phyloP scores from a whole-genome alignment of 768 basidiomycete species.

The Punctularia strigosozonata region DNA sequence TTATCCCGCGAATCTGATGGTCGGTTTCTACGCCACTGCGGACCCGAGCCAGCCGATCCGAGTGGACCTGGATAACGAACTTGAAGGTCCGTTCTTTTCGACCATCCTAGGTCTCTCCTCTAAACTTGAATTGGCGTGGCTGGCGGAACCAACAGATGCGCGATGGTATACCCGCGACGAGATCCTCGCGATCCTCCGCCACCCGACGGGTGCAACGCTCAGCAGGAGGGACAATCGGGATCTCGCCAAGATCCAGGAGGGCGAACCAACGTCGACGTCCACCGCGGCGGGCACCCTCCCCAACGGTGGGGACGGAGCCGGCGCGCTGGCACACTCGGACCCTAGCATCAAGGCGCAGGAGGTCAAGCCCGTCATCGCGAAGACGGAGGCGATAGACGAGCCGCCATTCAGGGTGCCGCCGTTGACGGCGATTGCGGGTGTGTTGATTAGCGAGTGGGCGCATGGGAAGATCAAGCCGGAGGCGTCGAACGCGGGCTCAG shows the following conservation, averaged over 20 bases:
- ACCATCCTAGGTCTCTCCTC: neutral
- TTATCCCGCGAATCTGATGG: slow-evolving; percentile 83
- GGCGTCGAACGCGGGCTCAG: neutral
- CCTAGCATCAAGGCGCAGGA: slow-evolving; percentile 11
- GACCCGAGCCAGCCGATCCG: slow-evolving; percentile 67
- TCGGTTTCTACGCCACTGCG: slow-evolving; percentile 77
- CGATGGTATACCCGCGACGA: slow-evolving; percentile 78
- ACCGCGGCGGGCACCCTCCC: too few species aligned
- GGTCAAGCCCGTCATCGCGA: slow-evolving; percentile 11
- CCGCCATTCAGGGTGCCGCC: slow-evolving; percentile 69
- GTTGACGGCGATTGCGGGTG: slow-evolving; percentile 69
- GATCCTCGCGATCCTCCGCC: slow-evolving; percentile 50
- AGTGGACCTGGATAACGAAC: slow-evolving; percentile 86
- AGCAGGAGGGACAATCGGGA: slow-evolving; percentile 38
- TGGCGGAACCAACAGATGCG: slow-evolving; percentile 48
- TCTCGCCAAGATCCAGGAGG: slow-evolving; percentile 29
- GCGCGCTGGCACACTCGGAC: slow-evolving; percentile 19
- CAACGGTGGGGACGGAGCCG: slow-evolving; percentile 6
- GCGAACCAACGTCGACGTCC: slow-evolving; percentile 13
- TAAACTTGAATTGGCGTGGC: neutral
- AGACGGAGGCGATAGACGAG: slow-evolving; percentile 13
- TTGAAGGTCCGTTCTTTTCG: slow-evolving; percentile 50
- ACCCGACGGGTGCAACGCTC: slow-evolving; percentile 38
- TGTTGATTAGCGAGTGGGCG: slow-evolving; percentile 75
- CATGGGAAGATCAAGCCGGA: slow-evolving; percentile 36